Conservation (phyloP, 2,329 filamentous ascomycete species). For the Curvularia verruculosa region DNA sequence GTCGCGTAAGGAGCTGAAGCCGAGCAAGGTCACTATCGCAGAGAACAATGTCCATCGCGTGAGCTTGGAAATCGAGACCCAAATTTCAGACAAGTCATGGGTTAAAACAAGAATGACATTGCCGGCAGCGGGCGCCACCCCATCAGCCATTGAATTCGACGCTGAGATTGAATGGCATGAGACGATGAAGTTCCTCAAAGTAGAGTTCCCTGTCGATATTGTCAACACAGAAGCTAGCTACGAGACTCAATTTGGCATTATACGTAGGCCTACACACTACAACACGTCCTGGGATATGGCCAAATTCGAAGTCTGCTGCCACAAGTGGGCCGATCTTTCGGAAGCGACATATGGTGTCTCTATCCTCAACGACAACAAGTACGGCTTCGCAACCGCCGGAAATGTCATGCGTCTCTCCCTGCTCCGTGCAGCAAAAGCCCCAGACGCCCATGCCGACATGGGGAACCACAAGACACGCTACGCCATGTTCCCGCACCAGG, state of each 20-base stretch:
- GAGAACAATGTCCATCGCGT: slow-evolving; percentile 77
- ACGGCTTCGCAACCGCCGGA: slow-evolving; percentile 89
- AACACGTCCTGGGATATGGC: slow-evolving; percentile 99
- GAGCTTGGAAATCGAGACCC: slow-evolving; percentile 81
- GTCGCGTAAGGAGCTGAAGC: slow-evolving; percentile 76
- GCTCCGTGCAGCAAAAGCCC: slow-evolving; percentile 86
- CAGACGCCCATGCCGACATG: slow-evolving; percentile 94
- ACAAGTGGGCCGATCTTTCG: slow-evolving; percentile 90
- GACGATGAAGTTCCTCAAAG: slow-evolving; percentile 97
- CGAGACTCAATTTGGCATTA: slow-evolving; percentile 91
- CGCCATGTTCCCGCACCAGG: slow-evolving; percentile 85
- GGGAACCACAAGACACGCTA: slow-evolving; percentile 85
- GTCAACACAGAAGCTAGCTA: slow-evolving; percentile 92
- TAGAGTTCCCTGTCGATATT: slow-evolving; percentile 94
- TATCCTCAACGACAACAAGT: slow-evolving; percentile 94
- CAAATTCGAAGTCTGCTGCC: slow-evolving; percentile 95
- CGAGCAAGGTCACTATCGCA: slow-evolving; percentile 71
- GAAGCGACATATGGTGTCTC: slow-evolving; percentile 89
- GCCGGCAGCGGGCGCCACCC: slow-evolving; percentile 68
- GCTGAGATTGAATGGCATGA: slow-evolving; percentile 97
- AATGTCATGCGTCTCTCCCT: slow-evolving; percentile 89
- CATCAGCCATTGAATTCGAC: slow-evolving; percentile 76
- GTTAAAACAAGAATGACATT: slow-evolving; percentile 86
- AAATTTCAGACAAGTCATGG: slow-evolving; percentile 85
- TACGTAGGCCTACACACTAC: slow-evolving; percentile 91